A percentile compares a stretch with the other conserved stretches of the same genome.
phyloP scores from a whole-genome alignment of 495 filamentous ascomycete species.

The Hypoxylon fragiforme region DNA sequence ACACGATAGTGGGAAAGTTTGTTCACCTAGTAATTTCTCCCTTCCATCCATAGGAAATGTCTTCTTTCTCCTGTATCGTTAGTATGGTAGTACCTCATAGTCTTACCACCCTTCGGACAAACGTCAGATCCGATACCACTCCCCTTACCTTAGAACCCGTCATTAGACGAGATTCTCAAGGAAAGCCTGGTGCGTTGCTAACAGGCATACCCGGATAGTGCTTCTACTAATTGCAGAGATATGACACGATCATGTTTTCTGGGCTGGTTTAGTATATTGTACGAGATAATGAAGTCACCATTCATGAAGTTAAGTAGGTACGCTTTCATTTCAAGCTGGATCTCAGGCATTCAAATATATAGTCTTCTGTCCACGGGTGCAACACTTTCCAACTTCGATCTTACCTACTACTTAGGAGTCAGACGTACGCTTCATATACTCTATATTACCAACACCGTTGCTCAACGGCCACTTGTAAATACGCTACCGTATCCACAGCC shows the following conservation, averaged over 20 bases:
- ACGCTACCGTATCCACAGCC: background rate
- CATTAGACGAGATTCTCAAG: no score
- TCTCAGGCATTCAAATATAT: constrained; percentile 9
- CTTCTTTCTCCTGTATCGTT: no score
- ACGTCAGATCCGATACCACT: no score
- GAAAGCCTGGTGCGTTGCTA: no score
- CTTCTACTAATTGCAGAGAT: background rate
- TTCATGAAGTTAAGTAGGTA: background rate
- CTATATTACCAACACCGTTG: background rate
- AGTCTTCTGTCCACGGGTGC: background rate
- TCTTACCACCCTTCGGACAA: no score
- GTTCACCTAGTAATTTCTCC: no score
- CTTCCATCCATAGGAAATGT: no score
- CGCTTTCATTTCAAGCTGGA: background rate
- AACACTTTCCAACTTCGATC: background rate
- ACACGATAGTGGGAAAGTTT: background rate
- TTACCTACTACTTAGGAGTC: background rate
- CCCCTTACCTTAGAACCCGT: no score
- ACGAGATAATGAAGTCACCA: constrained; percentile 25
- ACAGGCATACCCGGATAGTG: no score
- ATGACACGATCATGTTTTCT: constrained; percentile 18
- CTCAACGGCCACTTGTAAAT: no score
- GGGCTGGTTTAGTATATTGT: background rate
- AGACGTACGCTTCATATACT: no score
- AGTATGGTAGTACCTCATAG: no score